A percentile compares a stretch with the other conserved stretches of the same genome.
These are phyloP conservation scores for Phialemonium atrogriseum DNA, from an alignment of 2,329 filamentous ascomycete genomes.

Conservation along the genomic window DNA sequence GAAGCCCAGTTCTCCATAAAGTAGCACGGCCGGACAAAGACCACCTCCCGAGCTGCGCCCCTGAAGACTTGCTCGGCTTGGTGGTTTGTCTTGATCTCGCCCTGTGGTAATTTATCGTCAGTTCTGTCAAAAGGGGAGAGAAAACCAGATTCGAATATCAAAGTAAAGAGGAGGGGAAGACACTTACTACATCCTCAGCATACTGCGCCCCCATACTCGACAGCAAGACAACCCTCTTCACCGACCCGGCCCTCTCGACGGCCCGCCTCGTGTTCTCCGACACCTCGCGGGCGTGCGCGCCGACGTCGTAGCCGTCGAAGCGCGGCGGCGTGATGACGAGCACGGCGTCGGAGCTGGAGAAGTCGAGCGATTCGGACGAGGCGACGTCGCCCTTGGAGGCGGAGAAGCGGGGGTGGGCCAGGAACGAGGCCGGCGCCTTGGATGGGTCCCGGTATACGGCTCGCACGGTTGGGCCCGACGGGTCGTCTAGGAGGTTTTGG, in stretches of 20 bases:
- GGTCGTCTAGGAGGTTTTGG: constrained; percentile 16
- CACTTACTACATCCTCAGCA: constrained; percentile 21
- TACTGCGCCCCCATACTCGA: constrained; percentile 24
- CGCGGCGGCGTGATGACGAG: constrained; percentile 22
- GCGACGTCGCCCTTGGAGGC: constrained; percentile 20
- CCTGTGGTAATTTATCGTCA: constrained; percentile 20
- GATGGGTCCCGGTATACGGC: constrained; percentile 21
- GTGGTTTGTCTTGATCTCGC: constrained; percentile 27
- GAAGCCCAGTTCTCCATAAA: constrained; percentile 31
- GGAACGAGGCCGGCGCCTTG: constrained; percentile 21
- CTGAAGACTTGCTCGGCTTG: constrained; percentile 17
- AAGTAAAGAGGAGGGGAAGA: too few relatives aligned
- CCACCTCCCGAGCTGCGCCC: constrained; percentile 13
- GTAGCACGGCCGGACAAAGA: constrained; percentile 24
- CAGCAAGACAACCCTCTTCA: constrained; percentile 22
- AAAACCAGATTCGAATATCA: background rate
- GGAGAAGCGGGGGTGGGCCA: constrained; percentile 14
- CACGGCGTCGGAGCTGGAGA: constrained; percentile 19
- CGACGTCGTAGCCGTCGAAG: constrained; percentile 15
- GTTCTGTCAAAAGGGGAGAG: too few relatives aligned
- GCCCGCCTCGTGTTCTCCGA: constrained; percentile 19
- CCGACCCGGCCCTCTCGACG: constrained; percentile 12
- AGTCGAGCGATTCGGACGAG: constrained; percentile 20
- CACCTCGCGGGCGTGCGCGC: constrained; percentile 8
- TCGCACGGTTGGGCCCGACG: constrained; percentile 11